Base-by-base conservation (phyloP, 129 eudicot genomes). In the Ambrosia artemisiifolia region DNA sequence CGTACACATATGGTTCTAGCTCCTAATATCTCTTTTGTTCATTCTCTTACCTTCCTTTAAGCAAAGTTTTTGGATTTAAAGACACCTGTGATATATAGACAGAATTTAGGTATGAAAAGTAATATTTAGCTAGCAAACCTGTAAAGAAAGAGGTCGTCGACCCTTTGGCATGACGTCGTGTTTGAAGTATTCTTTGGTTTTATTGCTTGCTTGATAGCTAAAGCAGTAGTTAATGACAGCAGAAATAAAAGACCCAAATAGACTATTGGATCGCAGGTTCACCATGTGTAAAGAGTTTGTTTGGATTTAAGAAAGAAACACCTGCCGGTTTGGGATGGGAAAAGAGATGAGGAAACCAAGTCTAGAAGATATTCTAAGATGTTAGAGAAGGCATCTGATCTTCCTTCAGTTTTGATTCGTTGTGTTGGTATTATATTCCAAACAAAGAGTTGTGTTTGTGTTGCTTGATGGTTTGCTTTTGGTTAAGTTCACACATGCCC, bases 141-240 rank as follows among this genome's bases (percentile, higher is more conserved):
- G 96, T 66, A 91, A 79, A 49, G 96, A 91, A 78, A 91, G 91
- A 14, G 93, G 96, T 7, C 93, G 96, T 3, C 96, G 88, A 65
- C 80, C 69, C 87, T 80, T 91, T 16, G 90, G 85, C 97, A 88
- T 88, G 80, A 75, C 63, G 83, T 81, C 72, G 81, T 46, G 77
- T 63, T 13, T 78, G 60, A 34, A 72, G 82, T 78, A 76, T 14
- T 71, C 77, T 53, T 46, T 65, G 49, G 78, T 74, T 50, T 43
- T 73, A 68, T 61, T 53, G 65, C 77, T 78, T 63, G 82, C 80
- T 69, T 82, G 91, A 79, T 88, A 82, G 78, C 71, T 83, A 84
- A 84, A 78, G 65, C 79, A 76, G 61, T 67, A 75, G 60, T 61
- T 72, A 9, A 88, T 44, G 47, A 85, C 60, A 14, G 82, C 81